A percentile compares a stretch with the other conserved stretches of the same genome.
These are phyloP conservation scores for Microcos paniculata DNA, from an alignment of 345 rosid genomes.

Conservation along the genomic window DNA sequence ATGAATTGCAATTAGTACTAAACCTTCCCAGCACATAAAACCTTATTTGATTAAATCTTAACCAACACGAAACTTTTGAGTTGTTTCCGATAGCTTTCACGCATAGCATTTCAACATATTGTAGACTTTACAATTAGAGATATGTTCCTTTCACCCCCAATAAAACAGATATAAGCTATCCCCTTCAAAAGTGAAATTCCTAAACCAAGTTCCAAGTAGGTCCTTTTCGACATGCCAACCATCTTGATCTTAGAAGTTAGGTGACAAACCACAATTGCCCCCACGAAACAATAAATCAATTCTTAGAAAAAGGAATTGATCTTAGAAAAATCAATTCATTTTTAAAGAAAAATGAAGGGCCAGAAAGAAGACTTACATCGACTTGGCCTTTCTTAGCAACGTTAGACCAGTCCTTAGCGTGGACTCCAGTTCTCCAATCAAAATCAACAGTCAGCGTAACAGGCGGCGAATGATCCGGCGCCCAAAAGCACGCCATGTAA, in stretches of 20 bases:
- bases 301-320: too few species aligned
- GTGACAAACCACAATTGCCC: background rate
- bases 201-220: background rate
- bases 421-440: slow-evolving; percentile 85
- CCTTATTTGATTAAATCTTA: background rate
- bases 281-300: too few species aligned
- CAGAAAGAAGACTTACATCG: slow-evolving; percentile 52
- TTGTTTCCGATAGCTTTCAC: background rate
- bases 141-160: background rate
- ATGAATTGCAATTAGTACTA: background rate
- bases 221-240: background rate
- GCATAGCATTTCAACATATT: background rate
- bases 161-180: background rate
- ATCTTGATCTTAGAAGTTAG: background rate
- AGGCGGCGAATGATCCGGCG: slow-evolving; percentile 54
- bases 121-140: background rate
- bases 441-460: slow-evolving; percentile 65
- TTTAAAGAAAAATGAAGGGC: background rate
- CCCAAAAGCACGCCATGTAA: slow-evolving; percentile 81
- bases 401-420: slow-evolving; percentile 74
- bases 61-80: background rate
- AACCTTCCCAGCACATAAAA: background rate
- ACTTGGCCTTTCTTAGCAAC: slow-evolving; percentile 92
- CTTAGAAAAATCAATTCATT: too few species aligned
- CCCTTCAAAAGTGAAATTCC: background rate